Evolutionary conservation across 2,329 filamentous ascomycete genomes (phyloP).

Genomic region (Tolypocladium amazonense): DNA sequence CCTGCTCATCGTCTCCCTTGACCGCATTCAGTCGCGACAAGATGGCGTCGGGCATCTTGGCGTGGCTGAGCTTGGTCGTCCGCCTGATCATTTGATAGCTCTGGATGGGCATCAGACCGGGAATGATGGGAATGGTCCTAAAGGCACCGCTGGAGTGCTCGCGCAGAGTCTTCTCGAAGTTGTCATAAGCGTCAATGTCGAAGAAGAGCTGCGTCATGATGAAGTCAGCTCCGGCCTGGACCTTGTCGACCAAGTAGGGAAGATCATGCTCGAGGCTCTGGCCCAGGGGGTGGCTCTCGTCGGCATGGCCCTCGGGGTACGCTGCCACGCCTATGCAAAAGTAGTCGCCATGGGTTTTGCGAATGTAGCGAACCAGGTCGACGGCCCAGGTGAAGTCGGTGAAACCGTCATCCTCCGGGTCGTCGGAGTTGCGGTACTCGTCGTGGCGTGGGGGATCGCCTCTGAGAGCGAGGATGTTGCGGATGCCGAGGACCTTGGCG

Average conservation of each 20-base stretch:
- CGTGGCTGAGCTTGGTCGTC: conserved; percentile 90
- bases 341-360: conserved; percentile 76
- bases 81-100: conserved; percentile 92
- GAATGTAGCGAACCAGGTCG: conserved; percentile 85
- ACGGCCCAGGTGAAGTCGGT: conserved; percentile 81
- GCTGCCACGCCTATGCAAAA: conserved; percentile 93
- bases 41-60: conserved; percentile 62
- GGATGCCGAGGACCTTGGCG: conserved; percentile 79
- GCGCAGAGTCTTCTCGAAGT: conserved; percentile 67
- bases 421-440: conserved; percentile 62
- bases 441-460: conserved; percentile 85
- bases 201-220: conserved; percentile 99
- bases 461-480: conserved; percentile 85
- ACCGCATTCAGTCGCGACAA: conserved; percentile 61
- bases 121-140: conserved; percentile 79
- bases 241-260: conserved; percentile 84
- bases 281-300: conserved; percentile 69
- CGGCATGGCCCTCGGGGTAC: conserved; percentile 91
- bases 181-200: conserved; percentile 70
- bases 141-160: conserved; percentile 78
- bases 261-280: conserved; percentile 70
- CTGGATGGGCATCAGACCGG: conserved; percentile 94
- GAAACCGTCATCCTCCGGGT: conserved; percentile 49
- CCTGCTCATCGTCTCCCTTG: conserved; percentile 69
- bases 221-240: conserved; percentile 85